Conservation (phyloP, 306 rosid genomes). For the Purshia tridentata region DNA sequence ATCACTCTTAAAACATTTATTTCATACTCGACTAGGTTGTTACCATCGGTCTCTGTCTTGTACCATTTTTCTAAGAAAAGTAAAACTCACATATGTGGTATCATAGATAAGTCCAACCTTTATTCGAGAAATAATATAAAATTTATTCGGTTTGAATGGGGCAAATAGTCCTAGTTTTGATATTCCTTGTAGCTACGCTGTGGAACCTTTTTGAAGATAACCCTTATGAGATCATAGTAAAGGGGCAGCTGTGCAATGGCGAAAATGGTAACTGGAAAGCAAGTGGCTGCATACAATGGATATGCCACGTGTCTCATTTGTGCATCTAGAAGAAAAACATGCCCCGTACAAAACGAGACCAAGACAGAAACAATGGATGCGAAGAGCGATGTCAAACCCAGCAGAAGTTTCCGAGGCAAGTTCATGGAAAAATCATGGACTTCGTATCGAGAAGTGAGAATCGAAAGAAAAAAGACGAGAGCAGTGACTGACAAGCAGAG, state of each 20-base stretch:
- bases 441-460: conserved; percentile 41
- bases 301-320: conserved; percentile 23
- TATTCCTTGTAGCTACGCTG: conserved; percentile 25
- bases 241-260: conserved; percentile 42
- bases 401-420: conserved; percentile 38
- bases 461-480: conserved; percentile 19
- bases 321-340: conserved; percentile 31
- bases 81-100: no score
- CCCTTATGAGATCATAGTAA: conserved; percentile 41
- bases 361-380: conserved; percentile 39
- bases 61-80: no score
- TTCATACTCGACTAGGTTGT: no score
- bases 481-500: conserved; percentile 6
- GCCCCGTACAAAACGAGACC: conserved; percentile 37
- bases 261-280: conserved; percentile 34
- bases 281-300: conserved; percentile 38
- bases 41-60: no score
- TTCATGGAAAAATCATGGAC: conserved; percentile 25
- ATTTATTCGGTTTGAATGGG: no score
- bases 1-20: no score
- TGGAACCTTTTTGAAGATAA: conserved; percentile 35
- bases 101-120: no score
- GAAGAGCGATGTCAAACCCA: conserved; percentile 42
- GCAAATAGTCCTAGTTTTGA: no score
- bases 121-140: no score